These are phyloP conservation scores for Trypanosoma congolense DNA, from an alignment of 208 protist species.

Conservation along the genomic window DNA sequence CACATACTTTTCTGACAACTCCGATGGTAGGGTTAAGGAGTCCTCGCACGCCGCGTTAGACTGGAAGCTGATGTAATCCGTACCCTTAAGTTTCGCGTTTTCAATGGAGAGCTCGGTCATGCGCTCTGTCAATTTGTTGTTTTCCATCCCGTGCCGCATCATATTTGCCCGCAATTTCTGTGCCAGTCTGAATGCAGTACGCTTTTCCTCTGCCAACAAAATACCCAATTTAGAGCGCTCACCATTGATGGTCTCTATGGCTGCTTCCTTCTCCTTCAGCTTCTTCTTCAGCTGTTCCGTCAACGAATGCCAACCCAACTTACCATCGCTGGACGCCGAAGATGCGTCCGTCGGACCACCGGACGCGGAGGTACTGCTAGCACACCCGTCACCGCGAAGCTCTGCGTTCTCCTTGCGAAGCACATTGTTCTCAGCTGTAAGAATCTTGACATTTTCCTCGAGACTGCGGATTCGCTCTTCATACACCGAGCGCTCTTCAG, in stretches of 20 bases:
- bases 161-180: conserved; percentile 57
- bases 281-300: conserved; percentile 47
- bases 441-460: conserved; percentile 53
- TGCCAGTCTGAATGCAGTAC: conserved; percentile 56
- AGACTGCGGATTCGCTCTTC: conserved; percentile 63
- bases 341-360: not conserved
- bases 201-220: conserved; percentile 62
- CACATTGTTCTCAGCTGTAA: conserved; percentile 62
- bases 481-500: conserved; percentile 69
- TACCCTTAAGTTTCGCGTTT: conserved; percentile 58
- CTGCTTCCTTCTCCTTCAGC: conserved; percentile 38
- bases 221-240: conserved; percentile 66
- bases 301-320: conserved; percentile 34
- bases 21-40: not conserved
- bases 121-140: conserved; percentile 25
- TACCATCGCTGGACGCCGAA: not conserved
- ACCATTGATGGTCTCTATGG: conserved; percentile 43
- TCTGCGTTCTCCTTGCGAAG: conserved; percentile 44
- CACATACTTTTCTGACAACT: not conserved
- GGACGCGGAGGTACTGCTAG: not conserved
- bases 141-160: conserved; percentile 53
- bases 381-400: conserved; percentile 20
- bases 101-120: conserved; percentile 54
- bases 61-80: conserved; percentile 68
- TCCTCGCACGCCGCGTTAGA: conserved; percentile 15